Conservation (phyloP, 2,329 filamentous ascomycete genomes). For the Zasmidium cellare region DNA sequence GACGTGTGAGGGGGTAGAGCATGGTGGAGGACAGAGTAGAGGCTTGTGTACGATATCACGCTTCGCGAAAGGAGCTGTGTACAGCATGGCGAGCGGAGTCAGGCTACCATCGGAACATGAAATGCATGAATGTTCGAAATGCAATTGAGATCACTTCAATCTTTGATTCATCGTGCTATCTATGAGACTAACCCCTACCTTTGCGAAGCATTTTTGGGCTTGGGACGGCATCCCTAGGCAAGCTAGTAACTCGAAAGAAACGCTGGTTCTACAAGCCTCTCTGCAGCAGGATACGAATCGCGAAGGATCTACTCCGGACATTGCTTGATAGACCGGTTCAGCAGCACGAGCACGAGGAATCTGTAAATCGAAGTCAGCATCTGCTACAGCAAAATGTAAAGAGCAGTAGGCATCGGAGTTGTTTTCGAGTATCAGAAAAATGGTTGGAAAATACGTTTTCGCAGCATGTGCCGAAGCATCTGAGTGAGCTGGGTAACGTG, state of each 20-base stretch:
- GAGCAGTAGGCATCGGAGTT: not conserved
- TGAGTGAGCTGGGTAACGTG: slow-evolving; percentile 12
- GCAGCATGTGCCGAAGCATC: slow-evolving; percentile 10
- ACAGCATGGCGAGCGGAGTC: slow-evolving; percentile 17
- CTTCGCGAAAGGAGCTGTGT: slow-evolving; percentile 2
- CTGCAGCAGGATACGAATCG: no score
- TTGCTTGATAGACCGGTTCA: no score
- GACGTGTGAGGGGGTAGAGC: not conserved
- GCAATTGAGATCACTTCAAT: not conserved
- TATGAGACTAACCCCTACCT: no score
- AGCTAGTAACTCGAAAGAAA: no score
- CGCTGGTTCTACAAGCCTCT: no score
- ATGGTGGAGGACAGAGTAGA: not conserved
- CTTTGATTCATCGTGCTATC: not conserved
- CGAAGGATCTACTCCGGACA: no score
- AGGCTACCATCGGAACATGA: not conserved
- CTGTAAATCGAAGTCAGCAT: not conserved
- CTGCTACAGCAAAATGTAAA: not conserved
- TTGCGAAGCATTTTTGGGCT: no score
- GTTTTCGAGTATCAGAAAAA: not conserved
- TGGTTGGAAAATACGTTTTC: slow-evolving; percentile 1
- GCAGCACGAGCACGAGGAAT: no score
- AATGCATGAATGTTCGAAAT: not conserved
- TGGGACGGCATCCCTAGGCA: no score
- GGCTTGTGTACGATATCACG: slow-evolving; percentile 15